Base-by-base conservation (phyloP, 192 early-diverging fungal species). In the Coemansia sp. region DNA sequence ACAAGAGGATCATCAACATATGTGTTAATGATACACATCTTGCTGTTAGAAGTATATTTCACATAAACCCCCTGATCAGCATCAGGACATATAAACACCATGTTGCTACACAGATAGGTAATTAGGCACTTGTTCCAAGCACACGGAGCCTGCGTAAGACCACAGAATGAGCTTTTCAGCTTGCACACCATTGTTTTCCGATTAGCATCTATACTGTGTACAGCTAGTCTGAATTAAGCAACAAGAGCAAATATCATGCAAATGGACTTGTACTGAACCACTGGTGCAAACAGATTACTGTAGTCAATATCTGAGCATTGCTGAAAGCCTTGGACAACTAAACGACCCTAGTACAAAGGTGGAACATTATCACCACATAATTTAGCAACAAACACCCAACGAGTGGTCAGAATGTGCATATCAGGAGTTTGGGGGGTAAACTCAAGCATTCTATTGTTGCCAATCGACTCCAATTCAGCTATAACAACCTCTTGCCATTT, bases 121-220 rank as follows among this genome's bases (percentile, higher is more conserved):
- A 39, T 48, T 1, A 67, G 43, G 6, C 56, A 5, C 7, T 58
- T 37, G 45, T 67, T 67, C 43, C 54, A 67, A 1, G 23, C 56
- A 23, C 45, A 26, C 21, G 43, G 56, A 6, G 44, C 56, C 23
- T 67, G 65, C 45, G 57, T 67, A 9, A 48, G 21, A 12, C 65
- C 65, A 58, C 59, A 59, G 11, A 66, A 41, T 2, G 64, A 44
- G 15, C 56, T 23, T 7, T 10, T 43, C 23, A 67, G 45, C 40
- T 39, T 59, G 56, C 56, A 59, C 6, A 49, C 44, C 1, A 59
- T 26, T 12, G 56, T n/a, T 26, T 59, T 58, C 4, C 37, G 0
- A 38, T 49, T 40, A 23, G 56, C 65, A 45, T n/a, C n/a, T n/a
- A n/a, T n/a, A n/a, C n/a, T n/a, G n/a, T n/a, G n/a, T n/a, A n/a